These are phyloP conservation scores for Aspergillus sclerotialis DNA, from an alignment of 2,329 filamentous ascomycete species.

Conservation along the genomic window DNA sequence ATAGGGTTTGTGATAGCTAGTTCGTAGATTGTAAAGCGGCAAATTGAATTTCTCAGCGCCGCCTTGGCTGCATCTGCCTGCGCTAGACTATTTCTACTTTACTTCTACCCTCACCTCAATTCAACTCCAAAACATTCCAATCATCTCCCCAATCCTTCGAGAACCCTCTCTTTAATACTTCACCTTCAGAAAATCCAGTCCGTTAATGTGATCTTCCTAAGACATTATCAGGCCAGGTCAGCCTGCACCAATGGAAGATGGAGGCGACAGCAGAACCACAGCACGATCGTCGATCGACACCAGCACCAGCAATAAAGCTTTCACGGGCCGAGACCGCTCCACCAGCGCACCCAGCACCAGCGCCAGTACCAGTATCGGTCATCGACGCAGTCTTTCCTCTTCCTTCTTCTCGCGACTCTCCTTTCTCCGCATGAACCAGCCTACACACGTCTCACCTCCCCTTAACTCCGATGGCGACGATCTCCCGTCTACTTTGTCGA, in stretches of 20 bases:
- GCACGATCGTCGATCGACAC: constrained; percentile 20
- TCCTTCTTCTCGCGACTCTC: constrained; percentile 63
- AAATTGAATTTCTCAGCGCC: too few relatives aligned
- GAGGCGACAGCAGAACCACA: constrained; percentile 16
- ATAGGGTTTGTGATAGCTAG: too few relatives aligned
- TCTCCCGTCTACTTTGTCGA: constrained; percentile 18
- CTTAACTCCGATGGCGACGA: constrained; percentile 20
- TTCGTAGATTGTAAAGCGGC: too few relatives aligned
- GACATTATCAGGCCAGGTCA: too few relatives aligned
- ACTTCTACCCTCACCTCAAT: too few relatives aligned
- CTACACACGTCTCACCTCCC: constrained; percentile 30
- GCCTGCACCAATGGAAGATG: constrained; percentile 35
- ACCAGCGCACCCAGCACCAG: constrained; percentile 25
- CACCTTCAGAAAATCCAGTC: too few relatives aligned
- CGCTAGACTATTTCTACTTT: too few relatives aligned
- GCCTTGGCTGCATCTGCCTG: too few relatives aligned
- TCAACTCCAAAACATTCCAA: too few relatives aligned
- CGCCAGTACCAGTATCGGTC: constrained; percentile 23
- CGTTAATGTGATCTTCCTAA: too few relatives aligned
- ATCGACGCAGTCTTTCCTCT: constrained; percentile 54
- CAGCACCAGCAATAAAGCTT: constrained; percentile 15
- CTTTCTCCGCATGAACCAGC: constrained; percentile 52
- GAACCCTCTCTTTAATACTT: too few relatives aligned
- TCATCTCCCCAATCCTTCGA: too few relatives aligned
- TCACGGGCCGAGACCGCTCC: constrained; percentile 23